These are phyloP conservation scores for Saccharomycopsis sp. DNA, from an alignment of 805 yeast species.

Conservation along the genomic window DNA sequence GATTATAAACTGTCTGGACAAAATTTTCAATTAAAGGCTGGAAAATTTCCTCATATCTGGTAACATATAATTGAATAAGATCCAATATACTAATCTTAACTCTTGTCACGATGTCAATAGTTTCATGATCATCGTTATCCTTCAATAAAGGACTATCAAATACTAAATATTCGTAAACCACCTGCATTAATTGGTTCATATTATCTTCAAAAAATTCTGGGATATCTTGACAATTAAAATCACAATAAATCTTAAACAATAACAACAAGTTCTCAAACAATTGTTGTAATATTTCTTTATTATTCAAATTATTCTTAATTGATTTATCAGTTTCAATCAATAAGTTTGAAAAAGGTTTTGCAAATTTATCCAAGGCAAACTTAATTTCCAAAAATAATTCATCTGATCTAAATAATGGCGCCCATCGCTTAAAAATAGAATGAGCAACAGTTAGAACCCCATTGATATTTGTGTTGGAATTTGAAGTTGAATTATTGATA, in stretches of 20 bases:
- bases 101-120: slow-evolving; percentile 59
- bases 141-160: slow-evolving; percentile 50
- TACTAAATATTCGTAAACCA: slow-evolving; percentile 73
- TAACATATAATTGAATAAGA: slow-evolving; percentile 74
- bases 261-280: slow-evolving; percentile 66
- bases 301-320: slow-evolving; percentile 38
- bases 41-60: slow-evolving; percentile 88
- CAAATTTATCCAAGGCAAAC: slow-evolving; percentile 77
- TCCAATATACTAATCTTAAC: slow-evolving; percentile 82
- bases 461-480: slow-evolving; percentile 66
- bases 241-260: slow-evolving; percentile 78
- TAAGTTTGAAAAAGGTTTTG: slow-evolving; percentile 68
- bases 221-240: slow-evolving; percentile 93
- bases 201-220: slow-evolving; percentile 98
- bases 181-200: slow-evolving; percentile 64
- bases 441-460: slow-evolving; percentile 91
- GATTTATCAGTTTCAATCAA: slow-evolving; percentile 60
- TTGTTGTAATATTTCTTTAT: slow-evolving; percentile 45
- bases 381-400: slow-evolving; percentile 82
- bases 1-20: slow-evolving; percentile 75
- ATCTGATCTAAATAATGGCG: slow-evolving; percentile 88
- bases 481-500: slow-evolving; percentile 40
- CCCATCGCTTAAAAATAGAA: slow-evolving; percentile 93
- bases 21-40: slow-evolving; percentile 70
- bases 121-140: slow-evolving; percentile 56